Evolutionary conservation across 768 basidiomycete species (phyloP).

Genomic region (Suillus plorans): DNA sequence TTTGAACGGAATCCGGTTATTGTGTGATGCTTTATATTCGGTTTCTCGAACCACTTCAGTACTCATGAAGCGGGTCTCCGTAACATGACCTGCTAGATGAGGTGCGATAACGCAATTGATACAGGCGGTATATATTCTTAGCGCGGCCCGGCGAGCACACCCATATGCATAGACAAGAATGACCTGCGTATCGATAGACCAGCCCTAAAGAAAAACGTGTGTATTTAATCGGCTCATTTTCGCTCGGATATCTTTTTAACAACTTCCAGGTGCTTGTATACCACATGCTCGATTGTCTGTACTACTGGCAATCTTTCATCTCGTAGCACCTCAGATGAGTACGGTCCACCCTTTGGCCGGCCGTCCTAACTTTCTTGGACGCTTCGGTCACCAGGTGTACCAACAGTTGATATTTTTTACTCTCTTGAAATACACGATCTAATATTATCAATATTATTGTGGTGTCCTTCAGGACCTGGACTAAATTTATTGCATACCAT

Average conservation of each 20-base stretch:
- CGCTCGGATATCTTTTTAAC: constrained; percentile 59
- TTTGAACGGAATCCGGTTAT: not conserved
- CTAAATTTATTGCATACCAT: not conserved
- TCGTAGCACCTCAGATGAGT: constrained; percentile 53
- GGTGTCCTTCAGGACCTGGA: not conserved
- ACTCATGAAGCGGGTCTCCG: constrained; percentile 16
- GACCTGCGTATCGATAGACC: constrained; percentile 21
- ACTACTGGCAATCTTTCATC: constrained; percentile 49
- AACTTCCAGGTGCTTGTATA: constrained; percentile 50
- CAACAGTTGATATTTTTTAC: constrained; percentile 28
- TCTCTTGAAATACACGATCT: too few relatives aligned
- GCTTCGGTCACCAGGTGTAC: constrained; percentile 68
- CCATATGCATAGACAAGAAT: not conserved
- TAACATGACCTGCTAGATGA: constrained; percentile 5
- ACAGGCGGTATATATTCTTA: not conserved
- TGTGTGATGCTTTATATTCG: constrained; percentile 10
- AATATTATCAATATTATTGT: not conserved
- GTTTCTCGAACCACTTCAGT: constrained; percentile 3
- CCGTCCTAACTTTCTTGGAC: constrained; percentile 46
- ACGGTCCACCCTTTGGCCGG: constrained; percentile 62
- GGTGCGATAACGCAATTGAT: not conserved
- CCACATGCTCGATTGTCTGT: constrained; percentile 56
- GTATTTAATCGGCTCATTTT: constrained; percentile 8
- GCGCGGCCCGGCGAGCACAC: not conserved
- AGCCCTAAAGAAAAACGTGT: constrained; percentile 42